These are phyloP conservation scores for Pinus taeda DNA, from an alignment of 75 land plant genomes.

Conservation along the genomic window DNA sequence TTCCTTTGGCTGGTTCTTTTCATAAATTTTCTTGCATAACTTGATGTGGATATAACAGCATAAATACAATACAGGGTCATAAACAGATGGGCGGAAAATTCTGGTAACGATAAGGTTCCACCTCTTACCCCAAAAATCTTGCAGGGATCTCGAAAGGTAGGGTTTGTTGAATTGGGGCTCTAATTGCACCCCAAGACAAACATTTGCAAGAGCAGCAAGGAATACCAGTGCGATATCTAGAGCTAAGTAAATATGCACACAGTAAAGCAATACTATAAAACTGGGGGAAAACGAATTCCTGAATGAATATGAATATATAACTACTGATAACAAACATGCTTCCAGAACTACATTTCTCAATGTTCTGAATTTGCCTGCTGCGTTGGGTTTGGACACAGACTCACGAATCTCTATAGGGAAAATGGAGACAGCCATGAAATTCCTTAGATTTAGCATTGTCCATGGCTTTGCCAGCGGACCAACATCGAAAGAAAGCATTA, in stretches of 20 bases:
- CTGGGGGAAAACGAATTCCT: conserved; percentile 7
- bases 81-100: conserved; percentile 42
- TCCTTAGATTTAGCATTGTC: background rate
- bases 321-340: conserved; percentile 2
- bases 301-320: conserved; percentile 10
- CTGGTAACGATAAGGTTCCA: conserved; percentile 45
- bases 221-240: conserved; percentile 34
- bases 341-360: background rate
- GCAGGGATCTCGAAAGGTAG: conserved; percentile 39
- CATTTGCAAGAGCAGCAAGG: conserved; percentile 21
- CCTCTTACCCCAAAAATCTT: conserved; percentile 61
- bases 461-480: conserved; percentile 43
- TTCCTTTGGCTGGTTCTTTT: background rate
- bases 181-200: conserved; percentile 33
- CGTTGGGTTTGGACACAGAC: background rate
- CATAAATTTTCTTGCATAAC: background rate
- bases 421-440: no score
- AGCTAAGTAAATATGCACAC: conserved; percentile 31
- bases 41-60: background rate
- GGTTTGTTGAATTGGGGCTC: conserved; percentile 56
- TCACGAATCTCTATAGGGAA: no score
- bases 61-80: conserved; percentile 25
- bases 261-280: conserved; percentile 27
- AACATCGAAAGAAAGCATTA: conserved; percentile 57
- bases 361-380: background rate